Evolutionary conservation across 345 rosid species (phyloP).

Genomic region (Viola odorata): DNA sequence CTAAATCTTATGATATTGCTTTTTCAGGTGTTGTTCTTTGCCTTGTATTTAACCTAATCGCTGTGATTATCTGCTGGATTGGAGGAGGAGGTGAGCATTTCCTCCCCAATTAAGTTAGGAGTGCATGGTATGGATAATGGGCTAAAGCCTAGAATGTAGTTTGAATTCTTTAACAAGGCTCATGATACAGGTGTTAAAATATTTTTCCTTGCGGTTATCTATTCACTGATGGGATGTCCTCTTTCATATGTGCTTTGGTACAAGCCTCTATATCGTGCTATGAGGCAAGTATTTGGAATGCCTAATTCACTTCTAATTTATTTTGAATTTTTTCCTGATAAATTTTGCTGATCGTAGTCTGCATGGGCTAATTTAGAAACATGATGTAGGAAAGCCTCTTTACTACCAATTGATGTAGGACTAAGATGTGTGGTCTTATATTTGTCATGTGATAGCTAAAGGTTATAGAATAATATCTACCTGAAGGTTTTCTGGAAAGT

Average conservation of each 20-base stretch:
- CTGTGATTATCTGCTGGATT: constrained; percentile 82
- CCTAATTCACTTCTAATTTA: not conserved
- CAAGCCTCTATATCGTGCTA: constrained; percentile 94
- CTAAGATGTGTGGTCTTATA: too few species aligned
- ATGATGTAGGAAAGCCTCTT: too few species aligned
- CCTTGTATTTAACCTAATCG: constrained; percentile 74
- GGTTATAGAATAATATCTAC: too few species aligned
- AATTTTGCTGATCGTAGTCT: not conserved
- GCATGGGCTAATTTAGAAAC: not conserved
- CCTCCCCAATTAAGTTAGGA: not conserved
- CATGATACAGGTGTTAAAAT: constrained; percentile 66
- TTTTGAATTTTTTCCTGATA: not conserved
- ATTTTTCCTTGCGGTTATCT: constrained; percentile 83
- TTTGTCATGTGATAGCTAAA: too few species aligned
- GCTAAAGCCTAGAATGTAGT: constrained; percentile 3
- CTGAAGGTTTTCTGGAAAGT: too few species aligned
- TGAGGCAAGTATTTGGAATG: constrained; percentile 47
- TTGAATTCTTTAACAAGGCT: constrained; percentile 17
- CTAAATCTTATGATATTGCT: not conserved
- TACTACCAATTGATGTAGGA: too few species aligned
- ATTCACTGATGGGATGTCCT: constrained; percentile 78
- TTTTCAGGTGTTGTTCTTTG: constrained; percentile 83
- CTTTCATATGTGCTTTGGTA: constrained; percentile 93
- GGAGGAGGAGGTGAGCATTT: constrained; percentile 79
- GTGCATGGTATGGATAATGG: not conserved